Conservation (phyloP, 2,329 filamentous ascomycete genomes). For the Aplosporella prunicola region DNA sequence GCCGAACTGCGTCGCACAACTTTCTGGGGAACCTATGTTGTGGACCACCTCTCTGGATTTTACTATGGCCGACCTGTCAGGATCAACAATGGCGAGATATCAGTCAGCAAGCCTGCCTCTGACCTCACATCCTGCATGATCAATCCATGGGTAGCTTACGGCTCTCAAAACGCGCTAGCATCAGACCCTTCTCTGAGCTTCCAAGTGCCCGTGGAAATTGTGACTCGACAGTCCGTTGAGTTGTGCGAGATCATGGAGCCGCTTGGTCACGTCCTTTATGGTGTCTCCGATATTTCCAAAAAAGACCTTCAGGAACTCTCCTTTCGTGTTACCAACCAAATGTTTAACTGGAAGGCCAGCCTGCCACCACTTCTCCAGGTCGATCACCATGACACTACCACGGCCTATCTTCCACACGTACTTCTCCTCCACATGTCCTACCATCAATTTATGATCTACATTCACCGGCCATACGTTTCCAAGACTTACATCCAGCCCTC, state of each 20-base stretch:
- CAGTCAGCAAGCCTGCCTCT: slow-evolving; percentile 31
- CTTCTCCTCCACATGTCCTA: slow-evolving; percentile 37
- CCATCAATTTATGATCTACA: slow-evolving; percentile 35
- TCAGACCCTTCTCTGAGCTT: slow-evolving; percentile 5
- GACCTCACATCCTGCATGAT: slow-evolving; percentile 1
- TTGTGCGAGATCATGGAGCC: slow-evolving; percentile 37
- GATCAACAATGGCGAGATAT: slow-evolving; percentile 29
- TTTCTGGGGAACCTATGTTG: slow-evolving; percentile 37
- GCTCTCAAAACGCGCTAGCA: slow-evolving; percentile 5
- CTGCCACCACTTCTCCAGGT: slow-evolving; percentile 30
- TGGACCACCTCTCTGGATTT: slow-evolving; percentile 35
- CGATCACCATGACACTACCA: slow-evolving; percentile 24
- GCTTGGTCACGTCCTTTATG: slow-evolving; percentile 31
- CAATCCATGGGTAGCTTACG: slow-evolving; percentile 12
- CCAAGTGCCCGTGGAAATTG: slow-evolving; percentile 8
- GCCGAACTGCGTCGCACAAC: slow-evolving; percentile 31
- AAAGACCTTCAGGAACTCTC: slow-evolving; percentile 30
- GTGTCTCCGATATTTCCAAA: slow-evolving; percentile 20
- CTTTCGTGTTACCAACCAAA: slow-evolving; percentile 19
- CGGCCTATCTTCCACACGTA: slow-evolving; percentile 31
- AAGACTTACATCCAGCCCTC: slow-evolving; percentile 25
- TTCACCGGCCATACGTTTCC: slow-evolving; percentile 33
- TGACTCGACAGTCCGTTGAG: slow-evolving; percentile 21
- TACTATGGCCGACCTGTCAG: slow-evolving; percentile 35
- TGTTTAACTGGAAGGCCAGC: slow-evolving; percentile 34